phyloP scores from a whole-genome alignment of 164 flowering plant species.

The Tetrastigma voinierianum region DNA sequence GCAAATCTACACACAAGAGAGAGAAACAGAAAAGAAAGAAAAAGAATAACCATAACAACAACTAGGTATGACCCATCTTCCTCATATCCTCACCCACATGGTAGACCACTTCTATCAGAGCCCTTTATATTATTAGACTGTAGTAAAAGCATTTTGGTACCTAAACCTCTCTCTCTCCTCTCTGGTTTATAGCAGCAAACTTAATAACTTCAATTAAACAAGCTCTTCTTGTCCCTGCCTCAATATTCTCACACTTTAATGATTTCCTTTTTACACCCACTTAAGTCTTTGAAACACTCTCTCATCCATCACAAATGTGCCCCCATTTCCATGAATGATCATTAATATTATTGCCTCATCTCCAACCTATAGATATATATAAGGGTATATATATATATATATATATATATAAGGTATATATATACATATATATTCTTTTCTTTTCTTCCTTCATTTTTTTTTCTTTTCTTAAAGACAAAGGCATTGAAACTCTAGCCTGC shows the following conservation, averaged over 20 bases:
- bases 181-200: no score
- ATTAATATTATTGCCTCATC: background rate
- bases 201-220: background rate
- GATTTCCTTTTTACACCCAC: constrained; percentile 5
- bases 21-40: no score
- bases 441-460: background rate
- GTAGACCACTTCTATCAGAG: background rate
- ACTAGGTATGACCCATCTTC: background rate
- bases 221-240: constrained; percentile 2
- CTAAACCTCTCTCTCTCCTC: no score
- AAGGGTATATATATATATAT: no score
- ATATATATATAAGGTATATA: no score
- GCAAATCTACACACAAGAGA: background rate
- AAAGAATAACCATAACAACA: background rate
- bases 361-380: no score
- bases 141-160: no score
- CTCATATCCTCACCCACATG: constrained; percentile 8
- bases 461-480: background rate
- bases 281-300: background rate
- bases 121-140: background rate
- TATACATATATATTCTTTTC: no score
- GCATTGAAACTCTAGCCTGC: background rate
- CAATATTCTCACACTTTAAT: constrained; percentile 5
- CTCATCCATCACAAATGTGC: background rate
- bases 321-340: constrained; percentile 6